Percentiles rank a stretch among this genome's conserved stretches.
These are phyloP conservation scores for Scutellaria barbata DNA, from an alignment of 257 asterid species.

Conservation along the genomic window DNA sequence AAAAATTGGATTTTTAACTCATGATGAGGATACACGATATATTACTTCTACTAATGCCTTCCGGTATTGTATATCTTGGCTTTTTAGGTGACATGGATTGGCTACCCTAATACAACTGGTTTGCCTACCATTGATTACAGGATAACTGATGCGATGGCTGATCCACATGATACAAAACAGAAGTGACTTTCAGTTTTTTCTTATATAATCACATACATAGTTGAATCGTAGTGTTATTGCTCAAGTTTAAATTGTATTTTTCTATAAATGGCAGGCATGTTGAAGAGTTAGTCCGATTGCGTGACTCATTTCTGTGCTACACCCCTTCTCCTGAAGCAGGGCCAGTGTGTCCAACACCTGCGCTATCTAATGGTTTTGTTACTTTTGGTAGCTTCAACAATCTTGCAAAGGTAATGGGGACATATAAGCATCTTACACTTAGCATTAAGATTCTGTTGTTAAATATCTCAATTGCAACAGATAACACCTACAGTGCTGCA, in stretches of 20 bases:
- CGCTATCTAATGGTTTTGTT: conserved; percentile 84
- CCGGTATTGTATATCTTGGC: conserved; percentile 34
- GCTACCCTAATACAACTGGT: conserved; percentile 99
- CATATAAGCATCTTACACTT: conserved; percentile 4
- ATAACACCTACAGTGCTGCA: conserved; percentile 94
- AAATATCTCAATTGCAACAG: conserved; percentile 46
- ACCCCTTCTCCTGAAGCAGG: conserved; percentile 99
- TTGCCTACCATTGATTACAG: conserved; percentile 95
- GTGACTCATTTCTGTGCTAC: conserved; percentile 91
- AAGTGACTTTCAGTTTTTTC: conserved; percentile 50
- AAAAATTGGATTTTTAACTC: not conserved
- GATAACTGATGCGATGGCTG: conserved; percentile 88
- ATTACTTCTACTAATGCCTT: conserved; percentile 30
- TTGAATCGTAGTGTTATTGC: conserved; percentile 24
- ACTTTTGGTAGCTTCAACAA: conserved; percentile 99
- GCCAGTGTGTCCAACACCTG: conserved; percentile 84
- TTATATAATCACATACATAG: conserved; percentile 7
- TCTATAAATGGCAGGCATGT: conserved; percentile 73
- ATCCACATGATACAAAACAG: conserved; percentile 80
- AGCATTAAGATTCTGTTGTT: conserved; percentile 12
- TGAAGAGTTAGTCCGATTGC: conserved; percentile 89
- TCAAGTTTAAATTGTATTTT: conserved; percentile 30
- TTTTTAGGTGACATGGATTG: conserved; percentile 97
- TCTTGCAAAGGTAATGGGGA: conserved; percentile 86
- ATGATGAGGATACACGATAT: not conserved